Conservation (phyloP, 2,329 filamentous ascomycete genomes). For the Aspergillus uvarum region DNA sequence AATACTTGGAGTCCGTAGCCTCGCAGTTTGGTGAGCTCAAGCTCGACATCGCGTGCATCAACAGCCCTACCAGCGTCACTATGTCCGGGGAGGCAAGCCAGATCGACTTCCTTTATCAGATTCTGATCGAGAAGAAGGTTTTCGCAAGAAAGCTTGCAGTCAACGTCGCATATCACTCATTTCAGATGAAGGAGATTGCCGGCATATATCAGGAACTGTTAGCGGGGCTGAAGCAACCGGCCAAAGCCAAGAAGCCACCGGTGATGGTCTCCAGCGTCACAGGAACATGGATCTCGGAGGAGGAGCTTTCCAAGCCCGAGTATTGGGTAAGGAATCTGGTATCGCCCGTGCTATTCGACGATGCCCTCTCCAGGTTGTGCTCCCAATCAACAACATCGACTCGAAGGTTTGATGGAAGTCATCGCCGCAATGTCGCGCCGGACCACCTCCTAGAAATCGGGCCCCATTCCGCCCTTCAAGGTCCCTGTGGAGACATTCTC, state of each 20-base stretch:
- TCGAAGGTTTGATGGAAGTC: conserved; percentile 4
- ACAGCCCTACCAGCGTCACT: conserved; percentile 20
- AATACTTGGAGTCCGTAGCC: not conserved
- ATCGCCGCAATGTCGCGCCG: conserved; percentile 3
- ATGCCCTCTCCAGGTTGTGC: conserved; percentile 7
- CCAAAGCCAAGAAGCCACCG: not conserved
- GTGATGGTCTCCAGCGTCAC: conserved; percentile 22
- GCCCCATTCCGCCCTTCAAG: conserved; percentile 19
- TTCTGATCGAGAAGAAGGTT: conserved; percentile 5
- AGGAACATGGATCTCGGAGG: conserved; percentile 1
- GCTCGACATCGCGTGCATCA: conserved; percentile 23
- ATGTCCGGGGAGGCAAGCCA: conserved; percentile 18
- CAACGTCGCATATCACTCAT: conserved; percentile 21
- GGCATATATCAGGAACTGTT: not conserved
- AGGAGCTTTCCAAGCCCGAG: conserved; percentile 4
- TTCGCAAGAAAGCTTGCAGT: conserved; percentile 17
- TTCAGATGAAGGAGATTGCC: conserved; percentile 20
- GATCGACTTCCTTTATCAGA: conserved; percentile 11
- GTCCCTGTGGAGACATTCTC: conserved; percentile 16
- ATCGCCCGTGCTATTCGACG: conserved; percentile 18
- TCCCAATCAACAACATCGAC: not conserved
- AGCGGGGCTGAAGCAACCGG: not conserved
- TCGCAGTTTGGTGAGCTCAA: not conserved
- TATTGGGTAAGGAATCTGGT: conserved; percentile 24
- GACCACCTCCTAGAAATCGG: conserved; percentile 22